Evolutionary conservation across 2,329 filamentous ascomycete species (phyloP).

Genomic region (Penicillium sp.): DNA sequence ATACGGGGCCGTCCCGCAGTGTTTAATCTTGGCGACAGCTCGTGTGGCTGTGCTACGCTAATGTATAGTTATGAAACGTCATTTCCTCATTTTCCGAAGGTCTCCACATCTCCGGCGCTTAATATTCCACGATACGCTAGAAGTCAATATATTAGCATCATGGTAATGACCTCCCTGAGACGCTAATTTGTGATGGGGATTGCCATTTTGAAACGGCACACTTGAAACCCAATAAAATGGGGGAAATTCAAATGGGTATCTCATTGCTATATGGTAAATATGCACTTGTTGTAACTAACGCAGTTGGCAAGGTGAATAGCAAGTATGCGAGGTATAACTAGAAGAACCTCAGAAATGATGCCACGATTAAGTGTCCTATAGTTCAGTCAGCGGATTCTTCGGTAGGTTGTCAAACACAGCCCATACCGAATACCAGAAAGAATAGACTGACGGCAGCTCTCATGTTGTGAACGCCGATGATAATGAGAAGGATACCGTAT

Average conservation of each 20-base stretch:
- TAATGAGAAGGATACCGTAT: constrained; percentile 23
- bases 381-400: neutral
- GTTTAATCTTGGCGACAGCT: constrained; percentile 8
- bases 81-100: neutral
- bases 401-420: neutral
- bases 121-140: neutral
- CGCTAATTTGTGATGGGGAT: neutral
- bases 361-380: constrained; percentile 4
- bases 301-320: neutral
- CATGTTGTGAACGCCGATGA: constrained; percentile 24
- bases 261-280: neutral
- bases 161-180: neutral
- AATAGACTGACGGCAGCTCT: constrained; percentile 21
- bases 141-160: neutral
- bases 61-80: constrained; percentile 3
- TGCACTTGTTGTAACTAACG: neutral
- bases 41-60: constrained; percentile 6
- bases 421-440: constrained; percentile 15
- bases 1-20: constrained; percentile 1
- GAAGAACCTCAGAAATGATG: constrained; percentile 6
- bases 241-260: neutral
- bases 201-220: neutral
- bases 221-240: neutral
- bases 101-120: neutral
- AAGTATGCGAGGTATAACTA: constrained; percentile 9